A percentile compares a stretch with the other conserved stretches of the same genome.
phyloP scores from a whole-genome alignment of 1,284 basidiomycete species.

The Cryptococcus deneoformans region DNA sequence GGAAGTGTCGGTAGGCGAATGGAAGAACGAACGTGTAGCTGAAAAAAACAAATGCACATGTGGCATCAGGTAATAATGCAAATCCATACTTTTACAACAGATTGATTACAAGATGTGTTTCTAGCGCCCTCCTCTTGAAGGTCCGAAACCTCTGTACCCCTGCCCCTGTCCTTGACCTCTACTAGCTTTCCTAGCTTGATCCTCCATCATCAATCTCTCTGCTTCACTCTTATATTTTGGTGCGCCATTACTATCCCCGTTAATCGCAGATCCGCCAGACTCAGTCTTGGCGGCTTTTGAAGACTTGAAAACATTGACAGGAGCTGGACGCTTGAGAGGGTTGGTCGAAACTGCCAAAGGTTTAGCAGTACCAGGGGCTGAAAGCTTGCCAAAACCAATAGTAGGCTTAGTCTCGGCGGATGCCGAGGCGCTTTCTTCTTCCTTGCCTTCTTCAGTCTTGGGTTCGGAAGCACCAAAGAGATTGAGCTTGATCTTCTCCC shows the following conservation, averaged over 20 bases:
- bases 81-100: neutral
- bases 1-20: too few species aligned
- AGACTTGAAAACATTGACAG: slow-evolving; percentile 64
- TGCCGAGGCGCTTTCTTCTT: neutral
- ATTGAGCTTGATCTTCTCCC: slow-evolving; percentile 50
- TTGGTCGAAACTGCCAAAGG: slow-evolving; percentile 19
- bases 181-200: slow-evolving; percentile 69
- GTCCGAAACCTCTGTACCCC: slow-evolving; percentile 15
- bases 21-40: too few species aligned
- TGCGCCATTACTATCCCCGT: slow-evolving; percentile 45
- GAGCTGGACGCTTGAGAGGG: slow-evolving; percentile 50
- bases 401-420: slow-evolving; percentile 4
- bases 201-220: slow-evolving; percentile 81
- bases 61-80: neutral
- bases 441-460: slow-evolving; percentile 1
- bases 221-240: slow-evolving; percentile 65
- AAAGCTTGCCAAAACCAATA: slow-evolving; percentile 14
- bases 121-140: slow-evolving; percentile 4
- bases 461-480: slow-evolving; percentile 33
- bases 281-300: slow-evolving; percentile 50
- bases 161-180: neutral
- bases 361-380: slow-evolving; percentile 5
- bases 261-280: slow-evolving; percentile 49
- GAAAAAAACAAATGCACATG: neutral
- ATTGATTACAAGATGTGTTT: neutral